A percentile compares a stretch with the other conserved stretches of the same genome.
These are phyloP conservation scores for Ophiostoma novo-ulmi DNA, from an alignment of 2,329 filamentous ascomycete genomes.

Conservation along the genomic window DNA sequence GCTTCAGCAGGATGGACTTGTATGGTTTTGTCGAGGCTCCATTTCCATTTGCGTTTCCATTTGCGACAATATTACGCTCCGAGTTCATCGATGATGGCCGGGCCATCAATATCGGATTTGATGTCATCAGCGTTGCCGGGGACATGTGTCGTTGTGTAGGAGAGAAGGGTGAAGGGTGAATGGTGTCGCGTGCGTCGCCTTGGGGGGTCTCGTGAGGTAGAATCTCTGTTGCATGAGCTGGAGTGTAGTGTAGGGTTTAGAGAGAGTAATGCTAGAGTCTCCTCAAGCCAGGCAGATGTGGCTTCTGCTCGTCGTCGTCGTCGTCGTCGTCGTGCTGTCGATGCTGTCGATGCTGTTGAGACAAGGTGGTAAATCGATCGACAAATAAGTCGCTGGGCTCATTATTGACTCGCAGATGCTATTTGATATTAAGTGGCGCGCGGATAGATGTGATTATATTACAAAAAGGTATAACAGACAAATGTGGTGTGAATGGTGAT, in stretches of 20 bases:
- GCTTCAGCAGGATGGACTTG: conserved; percentile 27
- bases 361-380: conserved; percentile 1
- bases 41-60: background rate
- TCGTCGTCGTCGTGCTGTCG: background rate
- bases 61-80: background rate
- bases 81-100: conserved; percentile 11
- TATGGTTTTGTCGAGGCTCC: conserved; percentile 15
- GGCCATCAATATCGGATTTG: conserved; percentile 13
- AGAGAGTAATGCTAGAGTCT: background rate
- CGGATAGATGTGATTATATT: background rate
- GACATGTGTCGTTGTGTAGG: background rate
- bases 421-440: background rate
- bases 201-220: background rate
- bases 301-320: background rate
- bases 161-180: background rate
- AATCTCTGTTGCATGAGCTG: background rate
- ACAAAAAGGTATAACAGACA: background rate
- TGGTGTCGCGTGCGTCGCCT: background rate
- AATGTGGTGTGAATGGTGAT: background rate
- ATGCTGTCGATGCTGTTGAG: conserved; percentile 2
- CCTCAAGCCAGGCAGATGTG: background rate
- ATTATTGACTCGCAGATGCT: background rate
- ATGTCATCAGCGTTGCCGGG: conserved; percentile 20
- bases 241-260: background rate
- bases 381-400: background rate